Percentiles rank a stretch among this genome's conserved stretches.
These are phyloP conservation scores for Capronia americana DNA, from an alignment of 2,329 filamentous ascomycete genomes.

Conservation along the genomic window DNA sequence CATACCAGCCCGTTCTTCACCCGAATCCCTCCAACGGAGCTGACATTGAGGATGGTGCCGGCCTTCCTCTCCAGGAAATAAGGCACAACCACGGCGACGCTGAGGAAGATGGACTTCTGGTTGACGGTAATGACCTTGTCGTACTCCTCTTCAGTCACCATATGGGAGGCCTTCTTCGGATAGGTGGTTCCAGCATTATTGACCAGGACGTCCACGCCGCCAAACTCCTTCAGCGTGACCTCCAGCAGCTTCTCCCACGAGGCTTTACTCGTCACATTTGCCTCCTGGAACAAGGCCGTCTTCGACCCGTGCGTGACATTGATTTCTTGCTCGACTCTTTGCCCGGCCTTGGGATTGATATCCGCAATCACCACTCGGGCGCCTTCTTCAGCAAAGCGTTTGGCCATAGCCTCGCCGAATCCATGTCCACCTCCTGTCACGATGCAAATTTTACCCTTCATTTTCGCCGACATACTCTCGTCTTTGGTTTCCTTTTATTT, in stretches of 20 bases:
- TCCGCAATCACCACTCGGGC: conserved; percentile 86
- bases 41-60: conserved; percentile 34
- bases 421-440: conserved; percentile 48
- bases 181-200: conserved; percentile 74
- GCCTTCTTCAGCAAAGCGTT: conserved; percentile 78
- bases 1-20: conserved; percentile 31
- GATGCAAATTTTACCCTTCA: conserved; percentile 20
- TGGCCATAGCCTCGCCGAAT: conserved; percentile 50
- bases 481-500: background rate
- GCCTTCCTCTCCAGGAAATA: conserved; percentile 40
- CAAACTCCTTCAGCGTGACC: conserved; percentile 46
- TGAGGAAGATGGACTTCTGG: conserved; percentile 44
- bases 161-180: conserved; percentile 38
- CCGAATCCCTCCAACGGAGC: conserved; percentile 34
- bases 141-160: conserved; percentile 43
- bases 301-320: conserved; percentile 52
- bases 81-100: conserved; percentile 42
- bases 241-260: conserved; percentile 42
- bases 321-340: conserved; percentile 71
- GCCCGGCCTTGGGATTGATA: conserved; percentile 77
- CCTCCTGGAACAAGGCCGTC: conserved; percentile 40
- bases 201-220: conserved; percentile 88
- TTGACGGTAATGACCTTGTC: conserved; percentile 45
- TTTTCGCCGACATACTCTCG: conserved; percentile 5
- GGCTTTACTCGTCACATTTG: conserved; percentile 40